Evolutionary conservation across 192 early-diverging fungal genomes (phyloP).

Genomic region (Umbelopsis sp.): DNA sequence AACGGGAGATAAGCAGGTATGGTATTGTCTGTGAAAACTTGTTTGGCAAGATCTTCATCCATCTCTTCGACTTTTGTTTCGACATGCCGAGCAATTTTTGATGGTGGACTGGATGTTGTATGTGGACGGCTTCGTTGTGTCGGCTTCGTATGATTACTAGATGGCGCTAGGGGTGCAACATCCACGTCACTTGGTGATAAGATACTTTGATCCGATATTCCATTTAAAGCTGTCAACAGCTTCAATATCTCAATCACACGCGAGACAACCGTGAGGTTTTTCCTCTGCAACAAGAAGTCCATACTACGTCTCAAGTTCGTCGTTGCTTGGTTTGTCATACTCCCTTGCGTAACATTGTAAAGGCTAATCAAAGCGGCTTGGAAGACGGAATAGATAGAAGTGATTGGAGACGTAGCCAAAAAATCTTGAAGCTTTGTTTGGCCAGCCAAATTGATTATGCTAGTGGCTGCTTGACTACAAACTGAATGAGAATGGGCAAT

Average conservation of each 20-base stretch:
- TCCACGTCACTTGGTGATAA: neutral
- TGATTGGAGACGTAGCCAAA: neutral
- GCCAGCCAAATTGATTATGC: conserved; percentile 15
- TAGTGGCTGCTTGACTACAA: conserved; percentile 25
- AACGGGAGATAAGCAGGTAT: conserved; percentile 4
- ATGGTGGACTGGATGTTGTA: neutral
- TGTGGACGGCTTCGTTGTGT: neutral
- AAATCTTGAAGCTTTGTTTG: conserved; percentile 9
- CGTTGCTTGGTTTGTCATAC: neutral
- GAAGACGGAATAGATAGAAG: conserved; percentile 10
- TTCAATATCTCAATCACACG: conserved; percentile 13
- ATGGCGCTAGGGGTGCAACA: neutral
- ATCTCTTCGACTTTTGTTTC: neutral
- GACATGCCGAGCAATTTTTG: neutral
- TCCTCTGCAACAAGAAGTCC: neutral
- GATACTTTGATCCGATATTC: neutral
- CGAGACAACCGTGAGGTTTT: neutral
- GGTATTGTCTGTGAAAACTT: neutral
- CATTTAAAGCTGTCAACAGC: neutral
- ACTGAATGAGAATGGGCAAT: conserved; percentile 27
- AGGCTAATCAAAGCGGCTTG: conserved; percentile 12
- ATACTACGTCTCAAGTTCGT: neutral
- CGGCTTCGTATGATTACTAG: neutral
- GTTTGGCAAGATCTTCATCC: neutral
- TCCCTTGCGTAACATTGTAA: neutral